A percentile compares a stretch with the other conserved stretches of the same genome.
Conservation (phyloP, 2,329 filamentous ascomycete species). For the Beauveria scarabaeidicola region DNA sequence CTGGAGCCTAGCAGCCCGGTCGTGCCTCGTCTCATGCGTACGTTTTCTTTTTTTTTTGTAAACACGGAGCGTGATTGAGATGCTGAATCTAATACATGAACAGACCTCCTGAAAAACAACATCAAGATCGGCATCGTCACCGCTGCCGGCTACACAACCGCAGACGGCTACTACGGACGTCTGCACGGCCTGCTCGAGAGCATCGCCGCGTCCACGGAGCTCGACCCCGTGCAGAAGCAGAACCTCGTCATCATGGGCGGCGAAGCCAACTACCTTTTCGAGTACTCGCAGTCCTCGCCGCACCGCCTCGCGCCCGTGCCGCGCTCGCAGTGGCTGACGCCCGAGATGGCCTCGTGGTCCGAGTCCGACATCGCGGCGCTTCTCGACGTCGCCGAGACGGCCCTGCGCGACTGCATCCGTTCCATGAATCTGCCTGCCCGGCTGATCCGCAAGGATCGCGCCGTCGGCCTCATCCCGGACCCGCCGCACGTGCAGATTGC, state of each 20-base stretch:
- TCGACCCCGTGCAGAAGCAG: slow-evolving; percentile 60
- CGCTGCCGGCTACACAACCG: slow-evolving; percentile 87
- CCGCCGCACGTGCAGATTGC: slow-evolving; percentile 58
- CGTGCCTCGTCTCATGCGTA: slow-evolving; percentile 53
- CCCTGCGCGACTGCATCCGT: slow-evolving; percentile 71
- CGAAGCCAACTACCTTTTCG: slow-evolving; percentile 92
- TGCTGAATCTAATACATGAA: not conserved
- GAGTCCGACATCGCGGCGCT: slow-evolving; percentile 68
- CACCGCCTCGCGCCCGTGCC: slow-evolving; percentile 62
- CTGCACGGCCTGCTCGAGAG: slow-evolving; percentile 81
- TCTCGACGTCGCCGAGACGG: slow-evolving; percentile 82
- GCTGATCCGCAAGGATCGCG: slow-evolving; percentile 80
- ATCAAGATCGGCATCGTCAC: slow-evolving; percentile 93
- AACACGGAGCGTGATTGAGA: too few relatives aligned
- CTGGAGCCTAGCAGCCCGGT: slow-evolving; percentile 69
- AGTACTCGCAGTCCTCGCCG: slow-evolving; percentile 56
- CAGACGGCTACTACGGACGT: slow-evolving; percentile 75
- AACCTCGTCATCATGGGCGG: slow-evolving; percentile 89
- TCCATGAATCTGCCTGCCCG: slow-evolving; percentile 72
- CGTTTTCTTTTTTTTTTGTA: slow-evolving; percentile 3
- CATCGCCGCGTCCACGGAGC: slow-evolving; percentile 48
- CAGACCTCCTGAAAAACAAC: slow-evolving; percentile 64
- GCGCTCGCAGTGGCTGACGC: slow-evolving; percentile 61
- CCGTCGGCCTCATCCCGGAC: slow-evolving; percentile 68
- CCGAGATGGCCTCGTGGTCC: slow-evolving; percentile 70